Evolutionary conservation across 495 filamentous ascomycete genomes (phyloP), one percentile per base, ranked within the genome.

Genomic region (Xylaria cubensis): DNA sequence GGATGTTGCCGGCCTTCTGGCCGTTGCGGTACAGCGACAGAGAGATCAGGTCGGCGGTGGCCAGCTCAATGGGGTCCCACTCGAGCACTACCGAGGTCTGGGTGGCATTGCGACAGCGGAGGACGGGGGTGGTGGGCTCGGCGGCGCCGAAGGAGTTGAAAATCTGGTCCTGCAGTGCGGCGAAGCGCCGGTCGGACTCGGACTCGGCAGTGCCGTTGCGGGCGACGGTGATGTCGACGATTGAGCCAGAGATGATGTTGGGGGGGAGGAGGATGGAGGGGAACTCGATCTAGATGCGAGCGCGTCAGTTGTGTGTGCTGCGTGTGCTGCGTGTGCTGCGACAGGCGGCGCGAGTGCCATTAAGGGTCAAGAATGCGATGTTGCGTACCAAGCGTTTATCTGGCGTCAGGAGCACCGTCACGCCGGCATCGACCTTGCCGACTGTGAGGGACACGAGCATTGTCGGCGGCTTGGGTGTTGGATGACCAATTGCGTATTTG

Each of bases 371-470:
- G 12, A 36, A 4, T 19, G 64, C 9, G 1, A 3, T 67, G 29
- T n/a, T 74, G 82, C 90, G 81, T 90, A 98, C 96, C 75, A 99
- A 87, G 74, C 96, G 91, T 84, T 98, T 98, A 84, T 99, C 96
- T 76, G 97, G 92, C 48, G 96, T 99, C 70, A 99, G 87, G 66
- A 99, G 90, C 67, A 99, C 97, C 61, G 96, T 97, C 76, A 99
- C 94, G 82, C 96, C 96, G 75, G 96, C 96, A 81, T 99, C 96
- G 82, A 99, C 96, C 86, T 99, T 99, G 84, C 96, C 96, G 80
- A 99, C 97, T 55, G 96, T 99, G 79, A 99, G 90, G 58, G 96
- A 98, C 85, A 99, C 91, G 75, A 99, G 86, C 97, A 98, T 99
- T 29, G 26, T 74, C 89, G 67, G 70, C 89, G 64, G 69, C 53